Percentiles rank a stretch among this genome's conserved stretches.
phyloP scores from a whole-genome alignment of 2,329 filamentous ascomycete genomes.

The Beauveria asiatica region DNA sequence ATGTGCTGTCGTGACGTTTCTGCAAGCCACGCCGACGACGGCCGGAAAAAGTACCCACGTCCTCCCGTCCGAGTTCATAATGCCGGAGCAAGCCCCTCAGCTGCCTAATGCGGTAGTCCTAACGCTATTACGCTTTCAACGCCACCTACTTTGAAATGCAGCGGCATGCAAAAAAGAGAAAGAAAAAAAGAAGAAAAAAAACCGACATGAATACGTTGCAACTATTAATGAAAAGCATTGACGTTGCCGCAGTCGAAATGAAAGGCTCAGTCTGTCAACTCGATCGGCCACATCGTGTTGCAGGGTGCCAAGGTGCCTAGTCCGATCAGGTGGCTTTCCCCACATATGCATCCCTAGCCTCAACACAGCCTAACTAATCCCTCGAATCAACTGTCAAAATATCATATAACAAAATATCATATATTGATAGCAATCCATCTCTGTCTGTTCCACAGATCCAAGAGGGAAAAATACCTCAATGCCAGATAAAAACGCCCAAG shows the following conservation, averaged over 20 bases:
- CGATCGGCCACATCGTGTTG: too few relatives aligned
- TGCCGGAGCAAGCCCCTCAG: not conserved
- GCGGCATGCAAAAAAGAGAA: not conserved
- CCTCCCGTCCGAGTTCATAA: constrained; percentile 1
- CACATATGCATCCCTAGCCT: not conserved
- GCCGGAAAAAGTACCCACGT: constrained; percentile 9
- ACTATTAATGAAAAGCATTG: too few relatives aligned
- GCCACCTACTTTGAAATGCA: not conserved
- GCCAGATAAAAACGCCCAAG: not conserved
- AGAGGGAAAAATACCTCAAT: not conserved
- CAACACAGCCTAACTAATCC: not conserved
- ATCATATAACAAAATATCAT: too few relatives aligned
- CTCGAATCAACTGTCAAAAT: not conserved
- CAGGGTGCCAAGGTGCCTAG: too few relatives aligned
- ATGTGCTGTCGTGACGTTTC: not conserved
- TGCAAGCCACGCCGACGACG: constrained; percentile 2
- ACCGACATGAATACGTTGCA: too few relatives aligned
- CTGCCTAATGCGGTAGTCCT: not conserved
- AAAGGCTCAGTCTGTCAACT: too few relatives aligned
- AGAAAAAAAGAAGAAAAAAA: too few relatives aligned
- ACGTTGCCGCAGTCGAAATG: too few relatives aligned
- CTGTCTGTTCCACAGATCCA: not conserved
- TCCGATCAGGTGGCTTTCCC: not conserved
- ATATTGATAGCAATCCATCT: not conserved
- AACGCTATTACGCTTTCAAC: not conserved